phyloP scores from a whole-genome alignment of 129 eudicot genomes.

The Deinandra increscens region DNA sequence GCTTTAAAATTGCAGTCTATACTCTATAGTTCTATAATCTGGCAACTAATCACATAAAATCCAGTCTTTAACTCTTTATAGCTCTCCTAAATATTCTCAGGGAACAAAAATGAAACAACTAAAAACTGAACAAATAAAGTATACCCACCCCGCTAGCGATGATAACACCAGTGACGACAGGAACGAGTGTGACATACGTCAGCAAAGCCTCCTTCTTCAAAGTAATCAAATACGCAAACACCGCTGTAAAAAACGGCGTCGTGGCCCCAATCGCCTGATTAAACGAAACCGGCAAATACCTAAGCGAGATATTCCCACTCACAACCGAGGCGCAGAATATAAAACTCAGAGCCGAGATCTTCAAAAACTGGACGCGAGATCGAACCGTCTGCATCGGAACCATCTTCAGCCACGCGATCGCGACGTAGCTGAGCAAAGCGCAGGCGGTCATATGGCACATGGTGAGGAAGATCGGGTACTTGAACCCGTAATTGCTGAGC shows the following conservation, averaged over 20 bases:
- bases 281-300: slow-evolving; percentile 82
- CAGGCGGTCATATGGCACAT: slow-evolving; percentile 95
- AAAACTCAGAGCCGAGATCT: slow-evolving; percentile 64
- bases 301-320: slow-evolving; percentile 78
- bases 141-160: slow-evolving; percentile 98
- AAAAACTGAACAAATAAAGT: slow-evolving; percentile 4
- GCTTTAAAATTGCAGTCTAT: slow-evolving; percentile 1
- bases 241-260: slow-evolving; percentile 92
- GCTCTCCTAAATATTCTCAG: background rate
- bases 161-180: slow-evolving; percentile 86
- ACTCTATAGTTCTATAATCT: background rate
- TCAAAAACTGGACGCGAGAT: slow-evolving; percentile 67
- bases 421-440: slow-evolving; percentile 71
- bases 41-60: background rate
- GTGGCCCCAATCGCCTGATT: slow-evolving; percentile 96
- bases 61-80: background rate
- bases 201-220: slow-evolving; percentile 78
- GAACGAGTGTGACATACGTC: slow-evolving; percentile 62
- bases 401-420: slow-evolving; percentile 78
- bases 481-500: slow-evolving; percentile 74
- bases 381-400: slow-evolving; percentile 76
- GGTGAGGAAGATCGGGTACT: slow-evolving; percentile 77
- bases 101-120: background rate
- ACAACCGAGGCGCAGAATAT: slow-evolving; percentile 86
- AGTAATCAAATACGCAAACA: slow-evolving; percentile 80